Conservation (phyloP, 2,329 filamentous ascomycete species). For the Diplodia seriata region DNA sequence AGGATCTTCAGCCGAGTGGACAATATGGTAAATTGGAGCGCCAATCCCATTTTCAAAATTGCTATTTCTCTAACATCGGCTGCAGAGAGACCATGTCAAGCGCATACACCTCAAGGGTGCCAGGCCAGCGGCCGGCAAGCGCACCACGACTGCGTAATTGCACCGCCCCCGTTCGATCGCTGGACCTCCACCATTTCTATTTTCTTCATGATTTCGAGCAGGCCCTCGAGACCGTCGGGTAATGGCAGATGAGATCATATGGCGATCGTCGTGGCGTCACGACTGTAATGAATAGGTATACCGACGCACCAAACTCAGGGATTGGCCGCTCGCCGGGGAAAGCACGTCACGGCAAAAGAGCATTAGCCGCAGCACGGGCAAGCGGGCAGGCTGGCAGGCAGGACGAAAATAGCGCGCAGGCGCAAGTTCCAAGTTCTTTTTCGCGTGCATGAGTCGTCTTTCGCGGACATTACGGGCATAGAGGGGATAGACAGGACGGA, state of each 20-base stretch:
- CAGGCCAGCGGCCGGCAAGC: constrained; percentile 30
- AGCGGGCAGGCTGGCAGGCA: constrained; percentile 6
- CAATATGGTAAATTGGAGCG: constrained; percentile 60
- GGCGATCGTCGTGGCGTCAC: constrained; percentile 29
- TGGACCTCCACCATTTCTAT: background rate
- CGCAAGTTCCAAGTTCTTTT: constrained; percentile 28
- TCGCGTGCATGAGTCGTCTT: constrained; percentile 27
- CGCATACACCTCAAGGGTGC: constrained; percentile 48
- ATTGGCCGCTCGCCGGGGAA: constrained; percentile 8
- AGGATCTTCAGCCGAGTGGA: constrained; percentile 67
- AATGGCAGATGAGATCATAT: constrained; percentile 29
- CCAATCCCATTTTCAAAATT: constrained; percentile 1
- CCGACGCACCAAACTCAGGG: constrained; percentile 20
- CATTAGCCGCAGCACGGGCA: constrained; percentile 12
- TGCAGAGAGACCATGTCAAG: constrained; percentile 50
- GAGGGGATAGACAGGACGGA: constrained; percentile 25
- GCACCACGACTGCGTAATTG: constrained; percentile 26
- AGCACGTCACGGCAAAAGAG: constrained; percentile 17
- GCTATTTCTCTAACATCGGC: constrained; percentile 2
- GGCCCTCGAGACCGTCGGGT: constrained; percentile 31
- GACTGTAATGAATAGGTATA: constrained; percentile 30
- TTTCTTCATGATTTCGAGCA: constrained; percentile 19
- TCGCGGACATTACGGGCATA: constrained; percentile 29
- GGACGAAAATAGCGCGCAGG: constrained; percentile 28
- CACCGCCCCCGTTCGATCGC: background rate